These are phyloP conservation scores for Euphorbia schlechtendalii DNA, from an alignment of 441 rosid species.

Conservation along the genomic window DNA sequence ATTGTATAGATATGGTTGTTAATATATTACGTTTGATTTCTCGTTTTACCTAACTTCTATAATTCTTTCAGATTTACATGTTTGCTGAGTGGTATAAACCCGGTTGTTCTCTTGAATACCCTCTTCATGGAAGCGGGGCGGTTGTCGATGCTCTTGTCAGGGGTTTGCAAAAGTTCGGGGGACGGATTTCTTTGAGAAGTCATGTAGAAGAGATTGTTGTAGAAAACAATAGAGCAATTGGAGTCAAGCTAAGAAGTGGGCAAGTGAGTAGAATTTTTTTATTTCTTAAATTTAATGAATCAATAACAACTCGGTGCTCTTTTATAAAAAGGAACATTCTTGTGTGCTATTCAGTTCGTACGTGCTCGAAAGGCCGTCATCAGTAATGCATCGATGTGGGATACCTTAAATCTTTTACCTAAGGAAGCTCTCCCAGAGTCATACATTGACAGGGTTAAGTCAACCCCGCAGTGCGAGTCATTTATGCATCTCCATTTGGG, in stretches of 20 bases:
- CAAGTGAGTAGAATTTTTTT: constrained; percentile 47
- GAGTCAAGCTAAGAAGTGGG: constrained; percentile 76
- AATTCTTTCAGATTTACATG: constrained; percentile 67
- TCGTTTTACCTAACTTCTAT: constrained; percentile 1
- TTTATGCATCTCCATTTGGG: constrained; percentile 98
- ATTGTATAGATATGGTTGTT: neutral
- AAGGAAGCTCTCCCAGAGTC: constrained; percentile 57
- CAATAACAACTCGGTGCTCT: neutral
- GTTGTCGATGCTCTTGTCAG: constrained; percentile 73
- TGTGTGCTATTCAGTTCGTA: constrained; percentile 44
- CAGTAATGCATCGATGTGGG: constrained; percentile 97
- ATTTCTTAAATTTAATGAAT: neutral
- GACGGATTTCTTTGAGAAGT: constrained; percentile 59
- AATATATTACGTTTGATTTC: neutral
- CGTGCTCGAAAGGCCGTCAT: constrained; percentile 83
- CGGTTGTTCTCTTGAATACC: constrained; percentile 77
- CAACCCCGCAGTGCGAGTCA: constrained; percentile 76
- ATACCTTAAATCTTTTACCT: constrained; percentile 66
- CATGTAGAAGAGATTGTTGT: constrained; percentile 73
- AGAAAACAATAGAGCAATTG: constrained; percentile 67
- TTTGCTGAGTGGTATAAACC: constrained; percentile 97
- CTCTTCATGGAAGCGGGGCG: constrained; percentile 82
- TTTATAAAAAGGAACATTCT: constrained; percentile 4
- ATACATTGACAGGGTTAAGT: constrained; percentile 41
- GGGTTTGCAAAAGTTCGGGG: constrained; percentile 81